Conservation (phyloP, 495 filamentous ascomycete genomes). For the Lichenothelia convexa region DNA sequence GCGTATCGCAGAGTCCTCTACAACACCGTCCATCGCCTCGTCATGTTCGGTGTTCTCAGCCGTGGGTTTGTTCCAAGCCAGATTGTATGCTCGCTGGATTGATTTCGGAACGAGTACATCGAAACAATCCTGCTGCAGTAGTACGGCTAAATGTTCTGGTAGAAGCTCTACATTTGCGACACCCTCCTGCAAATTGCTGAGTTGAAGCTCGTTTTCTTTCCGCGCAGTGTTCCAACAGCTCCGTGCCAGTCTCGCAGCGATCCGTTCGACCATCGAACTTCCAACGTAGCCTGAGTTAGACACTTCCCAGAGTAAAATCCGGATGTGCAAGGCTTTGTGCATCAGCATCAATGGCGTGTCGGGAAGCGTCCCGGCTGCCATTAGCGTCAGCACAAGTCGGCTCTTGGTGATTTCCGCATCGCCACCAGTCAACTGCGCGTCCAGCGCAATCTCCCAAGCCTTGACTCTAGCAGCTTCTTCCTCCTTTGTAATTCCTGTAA, state of each 20-base stretch:
- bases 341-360: conserved; percentile 70
- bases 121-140: conserved; percentile 61
- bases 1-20: conserved; percentile 70
- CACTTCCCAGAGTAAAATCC: conserved; percentile 68
- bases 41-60: conserved; percentile 42
- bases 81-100: conserved; percentile 72
- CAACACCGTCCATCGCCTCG: conserved; percentile 63
- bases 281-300: conserved; percentile 41
- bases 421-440: conserved; percentile 87
- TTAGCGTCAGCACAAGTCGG: conserved; percentile 66
- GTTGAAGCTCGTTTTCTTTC: conserved; percentile 33
- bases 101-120: conserved; percentile 60
- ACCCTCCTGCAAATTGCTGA: conserved; percentile 5
- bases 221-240: conserved; percentile 69
- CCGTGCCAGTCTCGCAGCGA: conserved; percentile 49
- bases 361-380: conserved; percentile 76
- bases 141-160: conserved; percentile 51
- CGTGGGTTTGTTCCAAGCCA: conserved; percentile 72
- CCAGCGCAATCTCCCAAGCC: conserved; percentile 86
- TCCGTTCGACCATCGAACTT: conserved; percentile 39
- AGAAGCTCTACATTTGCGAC: conserved; percentile 42
- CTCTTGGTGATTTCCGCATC: conserved; percentile 80
- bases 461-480: conserved; percentile 75
- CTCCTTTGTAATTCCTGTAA: conserved; percentile 67
- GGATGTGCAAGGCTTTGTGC: conserved; percentile 82